Evolutionary conservation across 176 grass and related monocot species (phyloP).

Genomic region (Neostapfia colusana): DNA sequence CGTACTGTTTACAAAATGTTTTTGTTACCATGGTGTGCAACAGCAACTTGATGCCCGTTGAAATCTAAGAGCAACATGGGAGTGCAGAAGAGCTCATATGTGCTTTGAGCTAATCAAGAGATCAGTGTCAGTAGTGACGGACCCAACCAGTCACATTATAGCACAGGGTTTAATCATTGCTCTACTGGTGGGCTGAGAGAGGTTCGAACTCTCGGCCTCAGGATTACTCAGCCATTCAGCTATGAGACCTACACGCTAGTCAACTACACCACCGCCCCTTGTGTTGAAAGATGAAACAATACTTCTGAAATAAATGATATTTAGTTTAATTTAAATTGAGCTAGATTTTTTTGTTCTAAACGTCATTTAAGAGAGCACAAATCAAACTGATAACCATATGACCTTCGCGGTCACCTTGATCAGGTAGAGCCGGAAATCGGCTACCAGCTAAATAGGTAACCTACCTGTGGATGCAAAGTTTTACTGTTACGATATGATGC

Average conservation of each 20-base stretch:
- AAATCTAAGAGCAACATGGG: too few relatives aligned
- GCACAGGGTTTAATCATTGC: not conserved
- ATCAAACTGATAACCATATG: too few relatives aligned
- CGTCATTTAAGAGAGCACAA: too few relatives aligned
- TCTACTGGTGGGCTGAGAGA: conserved; percentile 58
- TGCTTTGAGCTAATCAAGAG: conserved; percentile 28
- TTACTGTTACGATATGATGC: not conserved
- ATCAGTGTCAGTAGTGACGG: conserved; percentile 12
- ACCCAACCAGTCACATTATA: conserved; percentile 14
- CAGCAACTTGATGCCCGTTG: not conserved
- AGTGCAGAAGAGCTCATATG: not conserved
- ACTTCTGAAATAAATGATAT: too few relatives aligned
- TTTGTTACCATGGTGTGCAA: too few relatives aligned
- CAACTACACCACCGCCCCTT: conserved; percentile 65
- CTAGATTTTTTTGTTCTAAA: too few relatives aligned
- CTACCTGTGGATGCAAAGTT: not conserved
- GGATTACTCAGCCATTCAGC: conserved; percentile 57
- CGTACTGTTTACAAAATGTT: too few relatives aligned
- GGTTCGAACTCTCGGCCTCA: conserved; percentile 93
- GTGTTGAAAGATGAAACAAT: too few relatives aligned
- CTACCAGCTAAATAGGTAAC: not conserved
- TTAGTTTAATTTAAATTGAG: too few relatives aligned
- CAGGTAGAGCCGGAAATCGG: not conserved
- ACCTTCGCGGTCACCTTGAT: not conserved
- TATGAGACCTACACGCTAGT: conserved; percentile 78